Percentiles rank a stretch among this genome's conserved stretches.
Conservation (phyloP, 1,284 basidiomycete genomes). For the Marasmius oreades region DNA sequence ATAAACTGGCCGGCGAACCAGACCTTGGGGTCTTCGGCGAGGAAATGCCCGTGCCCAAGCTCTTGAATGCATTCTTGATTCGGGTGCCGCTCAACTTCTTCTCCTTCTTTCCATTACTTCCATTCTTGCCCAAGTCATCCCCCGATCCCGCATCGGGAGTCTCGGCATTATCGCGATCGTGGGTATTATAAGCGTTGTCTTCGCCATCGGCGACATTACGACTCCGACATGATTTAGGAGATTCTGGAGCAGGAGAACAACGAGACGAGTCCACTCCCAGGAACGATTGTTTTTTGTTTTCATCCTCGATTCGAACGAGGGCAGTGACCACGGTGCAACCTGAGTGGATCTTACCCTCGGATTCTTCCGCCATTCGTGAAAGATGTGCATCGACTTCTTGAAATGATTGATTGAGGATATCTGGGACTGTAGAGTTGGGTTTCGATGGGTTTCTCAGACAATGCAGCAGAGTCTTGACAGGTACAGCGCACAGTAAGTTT, state of each 20-base stretch:
- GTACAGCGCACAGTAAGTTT: background rate
- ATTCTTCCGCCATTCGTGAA: slow-evolving; percentile 78
- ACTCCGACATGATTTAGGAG: slow-evolving; percentile 31
- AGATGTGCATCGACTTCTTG: slow-evolving; percentile 86
- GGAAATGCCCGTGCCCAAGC: slow-evolving; percentile 42
- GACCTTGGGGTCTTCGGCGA: slow-evolving; percentile 32
- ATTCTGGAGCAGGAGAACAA: slow-evolving; percentile 27
- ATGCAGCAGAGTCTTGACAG: slow-evolving; percentile 49
- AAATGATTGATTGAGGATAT: slow-evolving; percentile 91
- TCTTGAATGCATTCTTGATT: slow-evolving; percentile 56
- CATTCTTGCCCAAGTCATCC: slow-evolving; percentile 16
- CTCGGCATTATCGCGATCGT: slow-evolving; percentile 21
- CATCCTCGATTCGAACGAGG: slow-evolving; percentile 92
- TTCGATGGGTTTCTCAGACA: slow-evolving; percentile 39
- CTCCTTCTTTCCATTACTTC: slow-evolving; percentile 36
- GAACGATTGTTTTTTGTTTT: slow-evolving; percentile 65
- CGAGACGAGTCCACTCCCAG: slow-evolving; percentile 28
- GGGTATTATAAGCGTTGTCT: slow-evolving; percentile 29
- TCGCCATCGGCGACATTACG: slow-evolving; percentile 22
- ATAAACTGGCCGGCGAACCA: slow-evolving; percentile 31
- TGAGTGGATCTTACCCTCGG: slow-evolving; percentile 88
- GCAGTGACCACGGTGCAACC: slow-evolving; percentile 98
- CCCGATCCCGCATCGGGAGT: slow-evolving; percentile 17
- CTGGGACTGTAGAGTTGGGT: slow-evolving; percentile 69
- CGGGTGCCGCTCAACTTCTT: slow-evolving; percentile 43